These are phyloP conservation scores for Ceratocystis diversiconidia DNA, from an alignment of 2,329 filamentous ascomycete genomes.

Conservation along the genomic window DNA sequence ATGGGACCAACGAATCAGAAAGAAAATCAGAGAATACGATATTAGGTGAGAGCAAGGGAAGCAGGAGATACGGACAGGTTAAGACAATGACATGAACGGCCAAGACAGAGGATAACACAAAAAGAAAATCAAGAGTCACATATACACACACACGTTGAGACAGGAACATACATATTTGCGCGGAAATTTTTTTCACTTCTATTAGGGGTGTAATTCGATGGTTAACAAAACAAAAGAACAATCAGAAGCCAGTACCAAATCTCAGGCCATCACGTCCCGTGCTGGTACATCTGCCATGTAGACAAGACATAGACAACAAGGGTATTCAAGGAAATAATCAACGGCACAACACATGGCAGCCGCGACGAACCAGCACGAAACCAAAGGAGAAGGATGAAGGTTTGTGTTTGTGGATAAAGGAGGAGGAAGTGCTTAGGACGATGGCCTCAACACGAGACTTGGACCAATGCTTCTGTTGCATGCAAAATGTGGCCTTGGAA, in stretches of 20 bases:
- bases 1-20: too few relatives aligned
- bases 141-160: neutral
- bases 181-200: slow-evolving; percentile 12
- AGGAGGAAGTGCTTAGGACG: neutral
- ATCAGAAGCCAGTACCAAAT: slow-evolving; percentile 9
- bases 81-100: neutral
- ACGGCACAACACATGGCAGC: slow-evolving; percentile 14
- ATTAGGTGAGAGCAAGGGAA: neutral
- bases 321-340: slow-evolving; percentile 3
- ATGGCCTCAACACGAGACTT: neutral
- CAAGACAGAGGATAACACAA: neutral
- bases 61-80: neutral
- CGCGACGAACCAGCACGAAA: slow-evolving; percentile 15
- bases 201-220: slow-evolving; percentile 11
- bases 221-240: slow-evolving; percentile 8
- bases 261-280: slow-evolving; percentile 9
- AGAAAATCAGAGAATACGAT: too few relatives aligned
- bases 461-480: slow-evolving; percentile 9
- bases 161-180: slow-evolving; percentile 8
- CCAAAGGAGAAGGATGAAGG: neutral
- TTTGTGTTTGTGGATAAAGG: neutral
- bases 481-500: neutral
- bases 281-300: slow-evolving; percentile 11
- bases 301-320: slow-evolving; percentile 4
- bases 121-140: neutral